Conservation (phyloP, 495 filamentous ascomycete genomes). For the Aspergillus mulundensis region DNA sequence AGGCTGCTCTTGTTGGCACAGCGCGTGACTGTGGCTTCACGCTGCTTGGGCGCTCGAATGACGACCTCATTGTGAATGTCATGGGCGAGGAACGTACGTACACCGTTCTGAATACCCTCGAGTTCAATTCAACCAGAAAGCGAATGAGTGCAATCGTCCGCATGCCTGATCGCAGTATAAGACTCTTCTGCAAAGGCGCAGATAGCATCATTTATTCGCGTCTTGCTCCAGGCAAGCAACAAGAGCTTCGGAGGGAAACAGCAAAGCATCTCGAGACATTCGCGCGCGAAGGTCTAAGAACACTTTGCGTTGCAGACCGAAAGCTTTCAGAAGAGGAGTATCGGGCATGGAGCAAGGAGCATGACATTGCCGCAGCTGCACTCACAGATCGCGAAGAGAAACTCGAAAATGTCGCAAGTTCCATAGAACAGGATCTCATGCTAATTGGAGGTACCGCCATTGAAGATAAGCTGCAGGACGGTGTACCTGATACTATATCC, state of each 20-base stretch:
- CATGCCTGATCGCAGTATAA: conserved; percentile 90
- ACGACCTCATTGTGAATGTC: conserved; percentile 79
- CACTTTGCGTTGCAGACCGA: conserved; percentile 88
- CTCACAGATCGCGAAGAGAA: conserved; percentile 90
- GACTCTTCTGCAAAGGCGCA: conserved; percentile 95
- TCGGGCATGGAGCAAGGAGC: conserved; percentile 74
- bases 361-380: conserved; percentile 81
- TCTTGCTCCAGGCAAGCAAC: conserved; percentile 77
- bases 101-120: conserved; percentile 87
- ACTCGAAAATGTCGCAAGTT: conserved; percentile 82
- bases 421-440: conserved; percentile 84
- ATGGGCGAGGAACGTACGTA: conserved; percentile 82
- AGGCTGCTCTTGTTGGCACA: conserved; percentile 90
- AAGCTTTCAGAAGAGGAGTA: conserved; percentile 85
- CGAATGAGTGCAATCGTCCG: conserved; percentile 97
- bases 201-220: conserved; percentile 97
- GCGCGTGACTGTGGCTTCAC: conserved; percentile 96
- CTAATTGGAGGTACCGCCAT: conserved; percentile 96
- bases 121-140: conserved; percentile 96
- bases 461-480: conserved; percentile 95
- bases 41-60: conserved; percentile 73
- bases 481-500: conserved; percentile 94
- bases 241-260: conserved; percentile 74
- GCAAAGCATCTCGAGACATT: conserved; percentile 96
- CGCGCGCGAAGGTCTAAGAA: conserved; percentile 90